These are phyloP conservation scores for Jatropha curcas DNA, from an alignment of 345 rosid species.

Conservation along the genomic window DNA sequence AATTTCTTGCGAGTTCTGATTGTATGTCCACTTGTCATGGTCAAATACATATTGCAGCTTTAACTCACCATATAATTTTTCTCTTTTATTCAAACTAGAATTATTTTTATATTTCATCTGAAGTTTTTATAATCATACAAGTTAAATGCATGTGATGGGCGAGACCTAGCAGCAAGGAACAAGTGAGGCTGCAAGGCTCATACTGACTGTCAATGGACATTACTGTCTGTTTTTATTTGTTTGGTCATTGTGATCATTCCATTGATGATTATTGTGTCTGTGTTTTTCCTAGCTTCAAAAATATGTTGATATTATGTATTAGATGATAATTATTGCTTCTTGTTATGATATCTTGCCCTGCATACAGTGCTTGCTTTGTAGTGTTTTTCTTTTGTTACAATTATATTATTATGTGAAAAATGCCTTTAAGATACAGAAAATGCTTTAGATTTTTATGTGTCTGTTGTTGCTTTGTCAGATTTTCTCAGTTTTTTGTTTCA, in stretches of 20 bases:
- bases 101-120: background rate
- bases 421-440: background rate
- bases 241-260: background rate
- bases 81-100: background rate
- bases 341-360: background rate
- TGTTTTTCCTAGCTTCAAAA: background rate
- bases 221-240: background rate
- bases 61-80: background rate
- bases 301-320: background rate
- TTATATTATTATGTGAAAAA: background rate
- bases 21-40: background rate
- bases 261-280: background rate
- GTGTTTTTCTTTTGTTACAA: background rate
- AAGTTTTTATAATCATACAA: background rate
- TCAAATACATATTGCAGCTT: background rate
- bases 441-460: constrained; percentile 23
- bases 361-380: background rate
- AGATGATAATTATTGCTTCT: background rate
- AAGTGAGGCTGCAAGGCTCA: background rate
- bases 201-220: background rate
- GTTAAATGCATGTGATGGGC: background rate
- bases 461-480: constrained; percentile 51
- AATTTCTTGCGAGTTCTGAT: background rate
- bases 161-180: background rate
- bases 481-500: constrained; percentile 97